Base-by-base conservation (phyloP, 2,329 filamentous ascomycete species). In the Parasarocladium wereldwijsianum region DNA sequence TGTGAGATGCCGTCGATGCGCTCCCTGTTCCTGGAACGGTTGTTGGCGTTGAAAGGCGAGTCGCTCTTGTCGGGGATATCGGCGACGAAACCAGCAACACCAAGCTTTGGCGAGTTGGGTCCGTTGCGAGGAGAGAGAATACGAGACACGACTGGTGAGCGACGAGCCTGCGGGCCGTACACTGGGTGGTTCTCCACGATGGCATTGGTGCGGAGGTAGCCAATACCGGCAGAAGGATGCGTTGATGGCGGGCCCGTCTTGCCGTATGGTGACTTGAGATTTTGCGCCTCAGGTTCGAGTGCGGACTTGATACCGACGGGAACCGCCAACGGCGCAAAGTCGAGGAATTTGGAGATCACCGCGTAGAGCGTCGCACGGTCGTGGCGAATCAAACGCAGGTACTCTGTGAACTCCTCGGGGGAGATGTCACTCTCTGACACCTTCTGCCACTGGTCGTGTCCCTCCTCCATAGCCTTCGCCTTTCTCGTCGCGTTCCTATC, bases 221-320 rank as follows among this genome's bases (percentile, higher is more conserved):
- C 71, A 31, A 76, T 55, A 34, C 70, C 70, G 18, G 65, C 71
- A 10, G 70, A 76, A 4, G 71, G 71, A 39, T 76, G 70, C 13
- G 65, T 70, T 6, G 58, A 54, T 1, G 70, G 71, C n/a, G 70
- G 70, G 2, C 70, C 70, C 10, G 53, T 46, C 27, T 55, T 53
- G 8, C 62, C 58, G 37, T 70, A 73, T 1, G 64, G 64, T 32
- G 45, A 54, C 17, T 24, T 32, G 24, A 33, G 29, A 12, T 30
- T 21, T n/a, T 30, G 19, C 12, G 24, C 10, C 4, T 23, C 14
- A 12, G n/a, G 28, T 30, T 13, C 24, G 28, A 21, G 19, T 8
- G 44, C 41, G 14, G 46, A 31, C 24, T 41, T 33, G 18, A 47
- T 33, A 21, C 48, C 47, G 15, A 47, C 40, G 10, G 44, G 45